These are phyloP conservation scores for Melampsora americana DNA, from an alignment of 1,284 basidiomycete species.

Conservation along the genomic window DNA sequence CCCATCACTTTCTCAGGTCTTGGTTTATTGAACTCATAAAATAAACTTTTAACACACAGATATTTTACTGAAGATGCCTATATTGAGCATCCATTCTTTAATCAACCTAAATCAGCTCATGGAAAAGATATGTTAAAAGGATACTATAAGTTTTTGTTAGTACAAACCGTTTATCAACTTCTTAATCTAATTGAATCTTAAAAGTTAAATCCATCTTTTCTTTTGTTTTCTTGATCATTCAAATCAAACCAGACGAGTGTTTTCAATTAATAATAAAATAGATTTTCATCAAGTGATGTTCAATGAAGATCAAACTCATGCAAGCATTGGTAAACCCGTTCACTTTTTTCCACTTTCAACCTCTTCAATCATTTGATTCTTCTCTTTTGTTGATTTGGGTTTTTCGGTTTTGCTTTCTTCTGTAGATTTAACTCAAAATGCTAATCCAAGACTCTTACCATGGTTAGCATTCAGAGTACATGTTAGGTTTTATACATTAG, in stretches of 20 bases:
- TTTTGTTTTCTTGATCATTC: too few relatives aligned
- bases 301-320: constrained; percentile 20
- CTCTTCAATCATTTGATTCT: too few relatives aligned
- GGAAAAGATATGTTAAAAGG: constrained; percentile 35
- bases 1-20: too few relatives aligned
- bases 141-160: constrained; percentile 26
- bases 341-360: too few relatives aligned
- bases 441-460: not conserved
- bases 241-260: constrained; percentile 34
- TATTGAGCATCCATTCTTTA: constrained; percentile 28
- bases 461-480: not conserved
- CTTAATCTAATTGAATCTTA: too few relatives aligned
- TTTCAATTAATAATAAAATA: constrained; percentile 36
- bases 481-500: constrained; percentile 10
- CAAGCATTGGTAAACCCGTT: constrained; percentile 13
- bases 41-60: not conserved
- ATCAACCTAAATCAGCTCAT: constrained; percentile 16
- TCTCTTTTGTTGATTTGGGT: too few relatives aligned
- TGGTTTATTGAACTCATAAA: too few relatives aligned
- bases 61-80: constrained; percentile 41
- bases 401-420: not conserved
- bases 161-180: constrained; percentile 3
- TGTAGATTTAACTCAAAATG: constrained; percentile 11
- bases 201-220: too few relatives aligned
- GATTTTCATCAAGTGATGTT: constrained; percentile 37